phyloP scores from a whole-genome alignment of 805 yeast genomes.

The Teunomyces cretensis region DNA sequence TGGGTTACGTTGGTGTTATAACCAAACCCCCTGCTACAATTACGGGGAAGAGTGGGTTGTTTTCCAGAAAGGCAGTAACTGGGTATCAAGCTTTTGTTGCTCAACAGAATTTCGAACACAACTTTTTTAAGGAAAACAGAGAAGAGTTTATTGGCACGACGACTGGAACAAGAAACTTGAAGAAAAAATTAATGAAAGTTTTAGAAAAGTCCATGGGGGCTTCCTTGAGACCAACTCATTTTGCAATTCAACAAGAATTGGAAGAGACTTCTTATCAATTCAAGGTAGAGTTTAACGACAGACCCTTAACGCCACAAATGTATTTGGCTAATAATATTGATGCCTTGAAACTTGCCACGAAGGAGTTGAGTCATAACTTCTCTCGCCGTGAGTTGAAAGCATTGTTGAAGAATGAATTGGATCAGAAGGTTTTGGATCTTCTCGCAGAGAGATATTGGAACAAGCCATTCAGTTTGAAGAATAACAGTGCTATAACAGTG shows the following conservation, averaged over 20 bases:
- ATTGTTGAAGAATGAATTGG: slow-evolving; percentile 77
- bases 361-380: slow-evolving; percentile 80
- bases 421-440: slow-evolving; percentile 83
- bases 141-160: slow-evolving; percentile 60
- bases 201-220: slow-evolving; percentile 89
- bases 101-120: slow-evolving; percentile 57
- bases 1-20: slow-evolving; percentile 99
- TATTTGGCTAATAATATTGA: slow-evolving; percentile 92
- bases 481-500: slow-evolving; percentile 16
- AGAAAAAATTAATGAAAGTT: slow-evolving; percentile 79
- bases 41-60: slow-evolving; percentile 32
- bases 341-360: slow-evolving; percentile 76
- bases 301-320: slow-evolving; percentile 90
- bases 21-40: slow-evolving; percentile 65
- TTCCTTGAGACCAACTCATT: slow-evolving; percentile 83
- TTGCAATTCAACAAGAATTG: slow-evolving; percentile 80
- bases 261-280: slow-evolving; percentile 92
- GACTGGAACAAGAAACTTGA: slow-evolving; percentile 73
- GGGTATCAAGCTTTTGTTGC: slow-evolving; percentile 65
- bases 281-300: slow-evolving; percentile 95
- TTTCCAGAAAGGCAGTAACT: slow-evolving; percentile 44
- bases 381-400: slow-evolving; percentile 81
- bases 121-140: slow-evolving; percentile 64
- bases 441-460: slow-evolving; percentile 94
- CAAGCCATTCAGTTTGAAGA: slow-evolving; percentile 41